These are phyloP conservation scores for Lomentospora prolificans DNA, from an alignment of 2,329 filamentous ascomycete genomes.

Conservation along the genomic window DNA sequence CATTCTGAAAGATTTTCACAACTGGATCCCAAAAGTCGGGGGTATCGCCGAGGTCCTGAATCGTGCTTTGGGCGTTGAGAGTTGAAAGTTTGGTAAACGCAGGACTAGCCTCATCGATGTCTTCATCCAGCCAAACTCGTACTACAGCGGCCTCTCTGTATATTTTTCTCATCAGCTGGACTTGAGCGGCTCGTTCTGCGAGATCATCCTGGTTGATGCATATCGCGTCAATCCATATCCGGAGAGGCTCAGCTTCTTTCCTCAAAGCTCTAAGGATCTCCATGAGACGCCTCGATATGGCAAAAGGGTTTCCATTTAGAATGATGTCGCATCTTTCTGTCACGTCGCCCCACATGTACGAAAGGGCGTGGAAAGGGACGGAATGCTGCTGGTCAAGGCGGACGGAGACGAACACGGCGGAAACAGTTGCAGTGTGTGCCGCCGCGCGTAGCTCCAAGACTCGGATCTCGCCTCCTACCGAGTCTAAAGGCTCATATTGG, in stretches of 20 bases:
- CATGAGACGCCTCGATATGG: slow-evolving; percentile 12
- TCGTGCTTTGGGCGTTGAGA: not conserved
- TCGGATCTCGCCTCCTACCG: not conserved
- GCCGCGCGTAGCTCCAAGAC: not conserved
- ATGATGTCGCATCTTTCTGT: not conserved
- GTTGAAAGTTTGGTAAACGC: not conserved
- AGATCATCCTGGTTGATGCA: slow-evolving; percentile 20
- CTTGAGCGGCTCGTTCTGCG: slow-evolving; percentile 18
- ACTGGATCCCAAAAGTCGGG: not conserved
- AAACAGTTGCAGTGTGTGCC: not conserved
- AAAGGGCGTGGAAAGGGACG: slow-evolving; percentile 13
- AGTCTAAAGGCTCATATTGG: not conserved
- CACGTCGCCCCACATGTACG: slow-evolving; percentile 15
- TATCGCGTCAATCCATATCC: slow-evolving; percentile 21
- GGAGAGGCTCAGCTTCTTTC: not conserved
- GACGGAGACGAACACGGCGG: not conserved
- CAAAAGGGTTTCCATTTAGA: not conserved
- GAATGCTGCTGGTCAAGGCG: not conserved
- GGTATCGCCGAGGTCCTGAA: not conserved
- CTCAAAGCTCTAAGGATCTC: slow-evolving; percentile 12
- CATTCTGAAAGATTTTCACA: not conserved
- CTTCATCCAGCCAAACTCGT: slow-evolving; percentile 21
- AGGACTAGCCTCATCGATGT: not conserved
- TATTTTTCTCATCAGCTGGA: slow-evolving; percentile 19
- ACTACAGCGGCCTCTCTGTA: slow-evolving; percentile 16